Base-by-base conservation (phyloP, 2,329 filamentous ascomycete species). In the Aureobasidium subglaciale region DNA sequence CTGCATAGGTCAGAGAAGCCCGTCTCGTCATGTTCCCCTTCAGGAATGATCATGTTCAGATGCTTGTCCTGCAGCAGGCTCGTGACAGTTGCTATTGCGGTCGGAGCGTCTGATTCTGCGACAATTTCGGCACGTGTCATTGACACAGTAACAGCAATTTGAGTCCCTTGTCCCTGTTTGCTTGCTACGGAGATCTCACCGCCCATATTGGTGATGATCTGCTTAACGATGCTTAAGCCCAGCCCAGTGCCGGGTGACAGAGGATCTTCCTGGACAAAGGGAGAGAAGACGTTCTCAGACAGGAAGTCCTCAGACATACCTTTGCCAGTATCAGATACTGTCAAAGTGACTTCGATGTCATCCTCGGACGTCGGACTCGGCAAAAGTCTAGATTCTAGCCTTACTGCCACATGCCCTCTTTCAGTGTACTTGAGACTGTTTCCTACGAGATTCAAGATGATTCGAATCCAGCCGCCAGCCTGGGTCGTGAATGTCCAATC, bases 231-330 rank as follows among this genome's bases (percentile, higher is more conserved):
- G 38, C 81, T 85, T 49, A 89, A 68, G 0, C 86, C 86, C 0
- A 88, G 71, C 0, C 85, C 85, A 0, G 81, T 81, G 0, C 85
- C 85, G 0, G 80, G 77, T 0, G 78, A 74, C 1, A 88, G 66
- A 0, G 72, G 70, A 43, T 87, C 77, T 62, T 88, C 86, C 58
- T 88, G 85, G 0, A 75, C 69, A 58, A 87, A 88, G 0, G 84
- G 81, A 0, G 77, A 79, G 65, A 84, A 88, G 0, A 88, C 68
- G 13, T 78, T 75, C 15, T 81, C 78, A 25, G 78, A 74, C 4
- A 87, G 67, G 59, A 83, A 89, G 7, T 86, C 81, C 11, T 79
- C 72, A 0, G 78, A 78, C 49, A 88, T 88, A 1, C 86, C 86
- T 32, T 75, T 76, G 0, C 86, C 86, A 0, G 83, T 85, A 61